Conservation (phyloP, 345 rosid genomes). For the Gossypioides kirkii region DNA sequence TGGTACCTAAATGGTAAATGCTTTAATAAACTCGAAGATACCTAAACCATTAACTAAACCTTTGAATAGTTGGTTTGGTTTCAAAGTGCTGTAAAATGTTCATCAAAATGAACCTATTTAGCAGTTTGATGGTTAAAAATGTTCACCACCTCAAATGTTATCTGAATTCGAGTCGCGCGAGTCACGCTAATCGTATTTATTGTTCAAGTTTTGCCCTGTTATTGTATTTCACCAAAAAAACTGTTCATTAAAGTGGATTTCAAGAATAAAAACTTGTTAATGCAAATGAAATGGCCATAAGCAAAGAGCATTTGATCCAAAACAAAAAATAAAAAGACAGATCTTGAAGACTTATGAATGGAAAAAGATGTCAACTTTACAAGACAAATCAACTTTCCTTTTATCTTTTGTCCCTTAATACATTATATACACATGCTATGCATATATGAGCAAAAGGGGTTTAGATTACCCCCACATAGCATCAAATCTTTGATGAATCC, state of each 20-base stretch:
- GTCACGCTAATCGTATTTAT: too few relatives aligned
- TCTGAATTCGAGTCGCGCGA: too few relatives aligned
- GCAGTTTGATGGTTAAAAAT: too few relatives aligned
- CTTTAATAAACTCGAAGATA: too few relatives aligned
- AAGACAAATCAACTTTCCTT: background rate
- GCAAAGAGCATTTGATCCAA: conserved; percentile 4
- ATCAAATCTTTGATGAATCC: conserved; percentile 8
- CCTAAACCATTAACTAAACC: background rate
- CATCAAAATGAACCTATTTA: too few relatives aligned
- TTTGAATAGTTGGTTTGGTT: background rate
- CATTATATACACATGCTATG: conserved; percentile 16
- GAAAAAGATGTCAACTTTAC: conserved; percentile 11
- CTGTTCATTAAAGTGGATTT: background rate
- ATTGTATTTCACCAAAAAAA: too few relatives aligned
- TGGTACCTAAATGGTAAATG: too few relatives aligned
- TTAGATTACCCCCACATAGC: conserved; percentile 5
- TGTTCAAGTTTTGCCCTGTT: too few relatives aligned
- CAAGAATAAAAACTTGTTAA: background rate
- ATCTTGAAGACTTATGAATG: conserved; percentile 16
- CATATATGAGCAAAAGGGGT: conserved; percentile 12
- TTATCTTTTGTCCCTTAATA: conserved; percentile 1
- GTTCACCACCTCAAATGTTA: too few relatives aligned
- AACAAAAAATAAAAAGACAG: background rate
- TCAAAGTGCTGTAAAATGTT: background rate
- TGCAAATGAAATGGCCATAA: too few relatives aligned